These are phyloP conservation scores for Hemisphaericaspora lyxosophila DNA, from an alignment of 1,139 yeast genomes.

Conservation along the genomic window DNA sequence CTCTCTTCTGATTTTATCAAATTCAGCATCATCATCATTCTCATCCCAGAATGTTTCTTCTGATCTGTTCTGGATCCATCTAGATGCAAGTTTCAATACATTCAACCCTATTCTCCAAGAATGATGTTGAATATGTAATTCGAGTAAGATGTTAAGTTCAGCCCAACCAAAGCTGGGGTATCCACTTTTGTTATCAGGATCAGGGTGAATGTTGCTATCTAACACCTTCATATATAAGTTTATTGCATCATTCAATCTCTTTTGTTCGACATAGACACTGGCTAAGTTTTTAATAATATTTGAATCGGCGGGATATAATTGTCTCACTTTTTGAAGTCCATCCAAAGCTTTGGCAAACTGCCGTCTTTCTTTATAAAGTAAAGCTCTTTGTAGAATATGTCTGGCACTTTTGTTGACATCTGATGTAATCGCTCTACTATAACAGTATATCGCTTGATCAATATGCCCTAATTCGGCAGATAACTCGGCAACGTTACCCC, in stretches of 20 bases:
- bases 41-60: slow-evolving; percentile 86
- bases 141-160: slow-evolving; percentile 79
- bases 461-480: slow-evolving; percentile 69
- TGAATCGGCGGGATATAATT: slow-evolving; percentile 60
- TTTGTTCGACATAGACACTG: slow-evolving; percentile 70
- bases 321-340: slow-evolving; percentile 64
- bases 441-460: slow-evolving; percentile 83
- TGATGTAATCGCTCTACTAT: slow-evolving; percentile 66
- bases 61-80: slow-evolving; percentile 79
- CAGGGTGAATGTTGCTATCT: slow-evolving; percentile 50
- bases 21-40: slow-evolving; percentile 72
- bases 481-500: slow-evolving; percentile 81
- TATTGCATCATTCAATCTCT: slow-evolving; percentile 78
- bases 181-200: slow-evolving; percentile 25
- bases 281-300: slow-evolving; percentile 73
- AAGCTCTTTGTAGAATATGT: slow-evolving; percentile 59
- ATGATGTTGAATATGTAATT: slow-evolving; percentile 67
- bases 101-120: slow-evolving; percentile 65
- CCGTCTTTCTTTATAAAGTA: slow-evolving; percentile 62
- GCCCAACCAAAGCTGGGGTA: slow-evolving; percentile 76
- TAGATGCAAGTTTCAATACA: slow-evolving; percentile 65
- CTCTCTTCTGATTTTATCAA: slow-evolving; percentile 58
- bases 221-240: slow-evolving; percentile 68
- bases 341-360: slow-evolving; percentile 73
- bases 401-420: slow-evolving; percentile 53